Conservation (phyloP, 2,329 filamentous ascomycete genomes). For the Hypomyces rosellus region DNA sequence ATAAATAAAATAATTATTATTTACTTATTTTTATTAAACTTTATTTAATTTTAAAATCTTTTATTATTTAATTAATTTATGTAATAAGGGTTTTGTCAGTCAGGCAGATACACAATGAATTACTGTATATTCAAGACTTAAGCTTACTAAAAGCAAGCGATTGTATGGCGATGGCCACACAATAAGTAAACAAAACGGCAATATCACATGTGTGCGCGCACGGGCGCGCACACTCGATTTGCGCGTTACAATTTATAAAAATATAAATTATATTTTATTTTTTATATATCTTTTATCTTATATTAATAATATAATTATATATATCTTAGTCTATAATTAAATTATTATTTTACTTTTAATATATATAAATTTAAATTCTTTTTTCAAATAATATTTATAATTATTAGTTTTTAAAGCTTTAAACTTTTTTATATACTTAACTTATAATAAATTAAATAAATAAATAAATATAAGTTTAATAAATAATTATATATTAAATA, state of each 20-base stretch:
- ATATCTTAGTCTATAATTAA: background rate
- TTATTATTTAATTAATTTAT: background rate
- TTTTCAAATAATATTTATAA: background rate
- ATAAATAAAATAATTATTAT: background rate
- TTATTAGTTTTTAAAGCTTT: background rate
- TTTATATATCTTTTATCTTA: background rate
- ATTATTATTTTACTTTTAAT: background rate
- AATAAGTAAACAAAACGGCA: too few relatives aligned
- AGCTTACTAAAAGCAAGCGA: too few relatives aligned
- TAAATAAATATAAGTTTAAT: background rate
- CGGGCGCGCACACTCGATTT: too few relatives aligned
- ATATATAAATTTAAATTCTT: background rate
- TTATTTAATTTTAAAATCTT: background rate
- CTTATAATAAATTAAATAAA: background rate
- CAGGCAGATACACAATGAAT: too few relatives aligned
- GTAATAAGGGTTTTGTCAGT: too few relatives aligned
- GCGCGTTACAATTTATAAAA: background rate
- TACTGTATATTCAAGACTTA: too few relatives aligned
- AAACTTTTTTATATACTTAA: background rate
- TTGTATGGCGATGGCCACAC: too few relatives aligned
- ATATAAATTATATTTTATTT: background rate
- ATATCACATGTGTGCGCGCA: too few relatives aligned
- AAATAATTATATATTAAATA: background rate
- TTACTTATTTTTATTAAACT: background rate
- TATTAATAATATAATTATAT: background rate